These are phyloP conservation scores for Coniferiporia sulphurascens DNA, from an alignment of 1,284 basidiomycete species.

Conservation along the genomic window DNA sequence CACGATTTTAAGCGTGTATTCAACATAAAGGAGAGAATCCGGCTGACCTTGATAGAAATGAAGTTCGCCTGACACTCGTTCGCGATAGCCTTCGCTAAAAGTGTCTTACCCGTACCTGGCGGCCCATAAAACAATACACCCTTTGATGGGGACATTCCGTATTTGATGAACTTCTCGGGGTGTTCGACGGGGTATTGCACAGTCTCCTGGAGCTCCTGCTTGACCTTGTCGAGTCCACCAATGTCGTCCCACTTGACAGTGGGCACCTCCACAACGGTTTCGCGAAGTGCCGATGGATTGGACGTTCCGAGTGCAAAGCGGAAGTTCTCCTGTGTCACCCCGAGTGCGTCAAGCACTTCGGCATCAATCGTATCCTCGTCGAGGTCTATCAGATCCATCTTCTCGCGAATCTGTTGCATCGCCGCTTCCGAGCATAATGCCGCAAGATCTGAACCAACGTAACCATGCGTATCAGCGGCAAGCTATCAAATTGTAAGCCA, in stretches of 20 bases:
- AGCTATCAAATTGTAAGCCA: conserved; percentile 48
- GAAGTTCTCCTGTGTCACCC: conserved; percentile 99
- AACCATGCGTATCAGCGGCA: conserved; percentile 98
- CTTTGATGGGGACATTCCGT: conserved; percentile 98
- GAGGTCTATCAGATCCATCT: conserved; percentile 94
- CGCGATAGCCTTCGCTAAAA: conserved; percentile 95
- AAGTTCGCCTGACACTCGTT: conserved; percentile 99
- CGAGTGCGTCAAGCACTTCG: conserved; percentile 92
- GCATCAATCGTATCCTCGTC: conserved; percentile 96
- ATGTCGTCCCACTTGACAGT: conserved; percentile 98
- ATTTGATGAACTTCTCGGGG: conserved; percentile 99
- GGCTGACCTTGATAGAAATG: conserved; percentile 81
- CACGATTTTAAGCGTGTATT: conserved; percentile 23
- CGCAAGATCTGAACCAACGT: conserved; percentile 97
- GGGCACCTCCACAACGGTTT: conserved; percentile 96
- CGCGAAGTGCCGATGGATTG: conserved; percentile 94
- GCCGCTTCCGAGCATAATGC: conserved; percentile 96
- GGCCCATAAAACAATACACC: conserved; percentile 98
- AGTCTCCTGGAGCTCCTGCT: conserved; percentile 97
- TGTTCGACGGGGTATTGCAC: conserved; percentile 99
- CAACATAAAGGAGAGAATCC: not conserved
- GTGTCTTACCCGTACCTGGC: conserved; percentile 94
- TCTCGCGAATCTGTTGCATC: conserved; percentile 98
- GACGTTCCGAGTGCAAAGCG: conserved; percentile 91
- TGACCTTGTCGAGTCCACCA: conserved; percentile 99